These are phyloP conservation scores for Cordyceps javanica DNA, from an alignment of 2,329 filamentous ascomycete species.

Conservation along the genomic window DNA sequence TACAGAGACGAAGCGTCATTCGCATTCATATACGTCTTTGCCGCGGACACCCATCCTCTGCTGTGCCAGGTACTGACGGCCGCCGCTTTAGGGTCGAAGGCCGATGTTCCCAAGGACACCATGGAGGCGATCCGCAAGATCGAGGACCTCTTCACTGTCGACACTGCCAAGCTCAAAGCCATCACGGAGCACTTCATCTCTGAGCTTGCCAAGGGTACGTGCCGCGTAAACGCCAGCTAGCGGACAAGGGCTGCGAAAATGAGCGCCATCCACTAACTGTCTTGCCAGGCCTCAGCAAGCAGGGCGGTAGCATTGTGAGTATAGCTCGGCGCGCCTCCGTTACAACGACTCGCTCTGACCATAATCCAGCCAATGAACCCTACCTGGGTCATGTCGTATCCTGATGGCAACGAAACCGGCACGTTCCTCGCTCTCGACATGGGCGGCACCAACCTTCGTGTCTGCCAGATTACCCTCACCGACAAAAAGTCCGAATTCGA, in stretches of 20 bases:
- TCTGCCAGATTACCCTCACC: conserved; percentile 86
- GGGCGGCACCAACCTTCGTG: conserved; percentile 91
- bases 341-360: conserved; percentile 16
- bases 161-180: conserved; percentile 73
- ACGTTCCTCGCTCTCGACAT: conserved; percentile 89
- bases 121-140: conserved; percentile 72
- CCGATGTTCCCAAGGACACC: conserved; percentile 82
- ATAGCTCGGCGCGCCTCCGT: background rate
- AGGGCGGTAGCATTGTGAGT: conserved; percentile 89
- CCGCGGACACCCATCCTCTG: background rate
- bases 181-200: conserved; percentile 85
- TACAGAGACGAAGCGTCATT: background rate
- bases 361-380: conserved; percentile 84
- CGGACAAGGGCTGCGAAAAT: background rate
- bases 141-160: conserved; percentile 78
- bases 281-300: conserved; percentile 64
- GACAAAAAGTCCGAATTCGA: conserved; percentile 86
- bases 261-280: background rate
- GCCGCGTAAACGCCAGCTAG: background rate
- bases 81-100: conserved; percentile 71
- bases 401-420: conserved; percentile 79
- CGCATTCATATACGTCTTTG: background rate
- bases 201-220: conserved; percentile 76
- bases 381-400: conserved; percentile 90
- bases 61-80: background rate